Conservation (phyloP, 331 rosid species). For the Arachis monticola region DNA sequence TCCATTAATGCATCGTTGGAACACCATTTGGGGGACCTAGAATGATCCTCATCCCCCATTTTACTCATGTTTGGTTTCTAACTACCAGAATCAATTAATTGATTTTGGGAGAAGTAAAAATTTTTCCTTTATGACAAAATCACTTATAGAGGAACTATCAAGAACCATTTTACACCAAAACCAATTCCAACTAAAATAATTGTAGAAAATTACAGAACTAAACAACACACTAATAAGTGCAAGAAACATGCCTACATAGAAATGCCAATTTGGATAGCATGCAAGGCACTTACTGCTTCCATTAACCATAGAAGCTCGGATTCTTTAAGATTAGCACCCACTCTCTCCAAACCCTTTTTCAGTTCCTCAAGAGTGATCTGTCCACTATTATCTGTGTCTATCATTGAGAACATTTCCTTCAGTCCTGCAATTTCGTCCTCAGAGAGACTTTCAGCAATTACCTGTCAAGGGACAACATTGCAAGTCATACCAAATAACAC, state of each 20-base stretch:
- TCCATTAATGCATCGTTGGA: too few species aligned
- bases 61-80: too few species aligned
- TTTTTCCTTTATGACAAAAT: too few species aligned
- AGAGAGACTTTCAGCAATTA: constrained; percentile 82
- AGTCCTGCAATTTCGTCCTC: constrained; percentile 94
- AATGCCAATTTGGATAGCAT: constrained; percentile 18
- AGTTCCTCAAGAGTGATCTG: constrained; percentile 84
- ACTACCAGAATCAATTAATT: too few species aligned
- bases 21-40: too few species aligned
- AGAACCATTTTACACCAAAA: too few species aligned
- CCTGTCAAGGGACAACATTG: constrained; percentile 50
- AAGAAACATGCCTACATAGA: constrained; percentile 21
- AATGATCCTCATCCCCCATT: too few species aligned
- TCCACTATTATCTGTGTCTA: constrained; percentile 84
- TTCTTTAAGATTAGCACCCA: constrained; percentile 73
- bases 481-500: constrained; percentile 37
- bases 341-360: constrained; percentile 80
- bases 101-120: too few species aligned
- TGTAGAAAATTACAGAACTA: too few species aligned
- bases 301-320: constrained; percentile 78
- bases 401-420: constrained; percentile 90
- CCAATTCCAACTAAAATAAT: too few species aligned
- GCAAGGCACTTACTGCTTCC: constrained; percentile 71
- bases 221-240: not conserved
- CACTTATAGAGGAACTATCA: too few species aligned